phyloP scores from a whole-genome alignment of 495 filamentous ascomycete species.

The Oleoguttula mirabilis region DNA sequence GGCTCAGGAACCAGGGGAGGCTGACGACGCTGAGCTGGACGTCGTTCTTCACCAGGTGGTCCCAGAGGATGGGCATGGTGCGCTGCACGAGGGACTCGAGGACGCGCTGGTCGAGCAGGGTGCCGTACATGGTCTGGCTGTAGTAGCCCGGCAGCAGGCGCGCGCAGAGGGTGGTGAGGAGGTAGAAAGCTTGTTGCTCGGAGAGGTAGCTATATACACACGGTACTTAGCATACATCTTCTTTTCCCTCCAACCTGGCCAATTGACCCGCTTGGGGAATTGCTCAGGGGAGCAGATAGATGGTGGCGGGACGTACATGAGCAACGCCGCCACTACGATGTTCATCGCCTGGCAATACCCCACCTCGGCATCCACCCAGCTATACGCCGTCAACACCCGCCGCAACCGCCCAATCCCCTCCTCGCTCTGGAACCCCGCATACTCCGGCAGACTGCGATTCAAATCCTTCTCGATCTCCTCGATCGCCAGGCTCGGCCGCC shows the following conservation, averaged over 20 bases:
- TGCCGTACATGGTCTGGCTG: constrained; percentile 97
- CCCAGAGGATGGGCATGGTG: constrained; percentile 98
- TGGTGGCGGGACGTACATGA: constrained; percentile 50
- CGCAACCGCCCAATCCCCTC: constrained; percentile 86
- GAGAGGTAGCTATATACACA: constrained; percentile 67
- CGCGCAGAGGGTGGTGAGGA: constrained; percentile 85
- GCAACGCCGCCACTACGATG: constrained; percentile 86
- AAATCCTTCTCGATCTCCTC: constrained; percentile 98
- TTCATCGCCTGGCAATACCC: constrained; percentile 99
- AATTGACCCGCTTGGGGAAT: too few species aligned
- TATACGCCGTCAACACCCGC: constrained; percentile 87
- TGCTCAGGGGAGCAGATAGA: constrained; percentile 17
- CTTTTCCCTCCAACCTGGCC: too few species aligned
- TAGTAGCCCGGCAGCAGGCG: constrained; percentile 92
- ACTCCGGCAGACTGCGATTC: constrained; percentile 90
- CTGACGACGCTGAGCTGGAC: constrained; percentile 98
- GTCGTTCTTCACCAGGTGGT: constrained; percentile 86
- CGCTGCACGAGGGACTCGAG: constrained; percentile 95
- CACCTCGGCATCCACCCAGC: constrained; percentile 87
- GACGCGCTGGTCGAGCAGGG: constrained; percentile 86
- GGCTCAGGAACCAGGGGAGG: constrained; percentile 90
- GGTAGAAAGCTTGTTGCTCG: constrained; percentile 87
- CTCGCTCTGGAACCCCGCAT: constrained; percentile 91
- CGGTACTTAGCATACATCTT: too few species aligned
- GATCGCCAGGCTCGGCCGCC: constrained; percentile 79